Conservation (phyloP, 2,329 filamentous ascomycete species). For the Hymenoscyphus infarciens region DNA sequence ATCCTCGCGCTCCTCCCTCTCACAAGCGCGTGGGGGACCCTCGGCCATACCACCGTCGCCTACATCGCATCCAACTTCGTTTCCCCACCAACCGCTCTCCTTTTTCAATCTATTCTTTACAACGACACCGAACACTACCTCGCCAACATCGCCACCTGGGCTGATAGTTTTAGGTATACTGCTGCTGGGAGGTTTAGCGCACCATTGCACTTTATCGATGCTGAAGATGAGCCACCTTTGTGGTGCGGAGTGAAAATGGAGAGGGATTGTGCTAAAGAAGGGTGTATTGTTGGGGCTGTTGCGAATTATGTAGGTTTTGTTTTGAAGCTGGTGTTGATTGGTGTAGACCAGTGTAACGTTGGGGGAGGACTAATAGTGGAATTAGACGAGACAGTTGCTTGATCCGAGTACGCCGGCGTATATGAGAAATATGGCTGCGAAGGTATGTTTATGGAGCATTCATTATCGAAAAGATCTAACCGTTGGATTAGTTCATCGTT, state of each 20-base stretch:
- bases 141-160: slow-evolving; percentile 63
- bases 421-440: slow-evolving; percentile 54
- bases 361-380: background rate
- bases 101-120: slow-evolving; percentile 55
- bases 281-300: slow-evolving; percentile 55
- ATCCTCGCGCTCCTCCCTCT: slow-evolving; percentile 14
- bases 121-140: slow-evolving; percentile 56
- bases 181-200: slow-evolving; percentile 59
- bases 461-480: slow-evolving; percentile 13
- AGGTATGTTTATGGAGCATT: slow-evolving; percentile 45
- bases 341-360: background rate
- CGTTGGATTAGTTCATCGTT: slow-evolving; percentile 29
- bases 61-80: slow-evolving; percentile 61
- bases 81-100: slow-evolving; percentile 49
- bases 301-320: slow-evolving; percentile 32
- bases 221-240: slow-evolving; percentile 57
- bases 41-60: slow-evolving; percentile 64
- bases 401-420: slow-evolving; percentile 38
- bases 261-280: slow-evolving; percentile 58
- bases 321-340: background rate
- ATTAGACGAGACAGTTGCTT: slow-evolving; percentile 29
- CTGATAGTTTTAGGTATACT: slow-evolving; percentile 60
- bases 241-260: slow-evolving; percentile 54
- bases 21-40: slow-evolving; percentile 35
- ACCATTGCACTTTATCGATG: slow-evolving; percentile 67